Base-by-base conservation (phyloP, 108 stramenopile genomes). In the Discostella pseudostelligera region DNA sequence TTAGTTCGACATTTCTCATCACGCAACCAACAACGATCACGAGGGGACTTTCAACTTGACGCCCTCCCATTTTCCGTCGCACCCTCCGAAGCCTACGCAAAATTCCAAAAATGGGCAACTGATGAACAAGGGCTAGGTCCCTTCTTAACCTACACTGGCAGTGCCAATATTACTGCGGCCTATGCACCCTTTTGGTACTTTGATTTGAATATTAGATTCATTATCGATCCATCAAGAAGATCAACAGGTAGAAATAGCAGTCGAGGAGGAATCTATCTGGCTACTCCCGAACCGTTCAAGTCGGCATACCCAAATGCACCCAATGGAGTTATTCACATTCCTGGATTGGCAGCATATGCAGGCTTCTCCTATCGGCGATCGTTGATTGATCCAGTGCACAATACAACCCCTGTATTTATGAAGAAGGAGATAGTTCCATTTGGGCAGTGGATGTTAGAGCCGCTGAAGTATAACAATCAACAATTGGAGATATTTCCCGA, bases 171-270 rank as follows among this genome's bases (percentile, higher is more conserved):
- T 12, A 62, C 74, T 26, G 87, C 90, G 13, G 72, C 84, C 8
- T 88, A 78, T 58, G 81, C 81, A 35, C 90, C 90, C 3, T 86
- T 88, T 17, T 89, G 82, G 82, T 82, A 79, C 32, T 92, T 92
- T 78, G 85, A 88, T 62, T 20, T 92, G 36, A 92, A 92, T 53
- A 48, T 87, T 29, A 80, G 88, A 12, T 92, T 86, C 60, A 74
- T 65, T 12, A 1, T 24, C 0, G 32, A 26, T 19, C 17, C 53
- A 10, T 49, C 57, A 4, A 44, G 43, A 8, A 25, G 22, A 7
- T 37, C 57, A 13, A 39, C 61, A n/a, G 65, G 16, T 46, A 32
- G 49, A 35, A 11, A 6, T 16, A 20, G 42, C 21, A 39, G 36
- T 37, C 40, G 28, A 44, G 8, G 55, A 60, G 39, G 57, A 60